These are phyloP conservation scores for Alternaria sp. DNA, from an alignment of 2,329 filamentous ascomycete genomes.

Conservation along the genomic window DNA sequence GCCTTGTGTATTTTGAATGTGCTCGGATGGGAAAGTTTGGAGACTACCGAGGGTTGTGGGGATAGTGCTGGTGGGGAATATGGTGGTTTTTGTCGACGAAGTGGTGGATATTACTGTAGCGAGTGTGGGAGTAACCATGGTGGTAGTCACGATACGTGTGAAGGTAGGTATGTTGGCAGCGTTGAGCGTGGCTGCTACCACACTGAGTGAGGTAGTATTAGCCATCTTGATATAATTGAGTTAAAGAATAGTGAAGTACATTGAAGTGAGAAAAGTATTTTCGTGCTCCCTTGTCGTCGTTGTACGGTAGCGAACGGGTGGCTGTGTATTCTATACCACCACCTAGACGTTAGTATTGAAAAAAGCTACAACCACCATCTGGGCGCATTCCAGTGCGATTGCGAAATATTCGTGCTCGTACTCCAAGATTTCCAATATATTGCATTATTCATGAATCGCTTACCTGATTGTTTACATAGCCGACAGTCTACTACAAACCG, in stretches of 20 bases:
- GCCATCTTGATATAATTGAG: not conserved
- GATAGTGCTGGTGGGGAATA: not conserved
- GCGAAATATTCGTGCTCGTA: too few species aligned
- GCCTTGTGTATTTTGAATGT: not conserved
- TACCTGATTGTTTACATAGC: not conserved
- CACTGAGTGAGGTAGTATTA: not conserved
- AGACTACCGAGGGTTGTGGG: not conserved
- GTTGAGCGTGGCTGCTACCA: not conserved
- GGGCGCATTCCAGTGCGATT: rapidly evolving
- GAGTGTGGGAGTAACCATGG: not conserved
- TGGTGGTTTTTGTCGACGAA: not conserved
- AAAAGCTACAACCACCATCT: not conserved
- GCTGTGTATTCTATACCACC: not conserved
- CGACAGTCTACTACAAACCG: conserved; percentile 5
- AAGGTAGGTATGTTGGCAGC: not conserved
- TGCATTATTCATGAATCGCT: not conserved
- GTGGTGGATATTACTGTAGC: not conserved
- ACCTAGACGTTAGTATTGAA: not conserved
- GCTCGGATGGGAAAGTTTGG: not conserved
- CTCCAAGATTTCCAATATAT: too few species aligned
- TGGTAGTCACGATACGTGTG: not conserved
- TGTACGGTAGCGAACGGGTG: not conserved
- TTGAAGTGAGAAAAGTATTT: not conserved
- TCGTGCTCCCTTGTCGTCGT: not conserved
- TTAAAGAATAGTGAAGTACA: not conserved